Conservation (phyloP, 2,329 filamentous ascomycete genomes). For the Epichloe uncinata region DNA sequence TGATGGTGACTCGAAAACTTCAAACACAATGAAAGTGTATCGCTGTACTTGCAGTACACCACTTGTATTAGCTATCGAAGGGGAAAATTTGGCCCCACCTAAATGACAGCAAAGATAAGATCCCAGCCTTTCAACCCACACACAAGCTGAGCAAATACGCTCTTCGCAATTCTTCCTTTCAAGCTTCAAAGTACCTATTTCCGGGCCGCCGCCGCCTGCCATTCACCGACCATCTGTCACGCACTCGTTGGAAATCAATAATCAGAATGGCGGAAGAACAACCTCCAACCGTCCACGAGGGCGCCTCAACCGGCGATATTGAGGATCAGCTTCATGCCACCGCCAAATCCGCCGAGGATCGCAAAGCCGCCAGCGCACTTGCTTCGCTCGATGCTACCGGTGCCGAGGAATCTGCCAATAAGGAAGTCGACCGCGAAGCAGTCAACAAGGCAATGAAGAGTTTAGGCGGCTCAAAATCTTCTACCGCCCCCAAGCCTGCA, state of each 20-base stretch:
- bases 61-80: too few species aligned
- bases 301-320: slow-evolving; percentile 43
- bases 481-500: slow-evolving; percentile 14
- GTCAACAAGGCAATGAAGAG: slow-evolving; percentile 59
- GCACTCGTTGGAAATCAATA: neutral
- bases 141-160: too few species aligned
- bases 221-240: neutral
- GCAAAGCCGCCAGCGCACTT: slow-evolving; percentile 62
- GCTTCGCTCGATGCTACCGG: slow-evolving; percentile 46
- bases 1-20: too few species aligned
- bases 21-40: too few species aligned
- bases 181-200: too few species aligned
- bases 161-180: too few species aligned
- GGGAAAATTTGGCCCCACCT: too few species aligned
- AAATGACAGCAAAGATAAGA: too few species aligned
- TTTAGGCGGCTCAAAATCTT: slow-evolving; percentile 27
- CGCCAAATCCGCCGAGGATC: slow-evolving; percentile 59
- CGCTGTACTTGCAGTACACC: too few species aligned
- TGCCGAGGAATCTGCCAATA: slow-evolving; percentile 31
- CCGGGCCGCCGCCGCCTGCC: too few species aligned
- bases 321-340: slow-evolving; percentile 39
- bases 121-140: too few species aligned
- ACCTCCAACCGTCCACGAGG: slow-evolving; percentile 43
- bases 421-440: slow-evolving; percentile 55
- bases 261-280: slow-evolving; percentile 46